phyloP scores from a whole-genome alignment of 208 protist species.

The Acanthamoeba pearcei region DNA sequence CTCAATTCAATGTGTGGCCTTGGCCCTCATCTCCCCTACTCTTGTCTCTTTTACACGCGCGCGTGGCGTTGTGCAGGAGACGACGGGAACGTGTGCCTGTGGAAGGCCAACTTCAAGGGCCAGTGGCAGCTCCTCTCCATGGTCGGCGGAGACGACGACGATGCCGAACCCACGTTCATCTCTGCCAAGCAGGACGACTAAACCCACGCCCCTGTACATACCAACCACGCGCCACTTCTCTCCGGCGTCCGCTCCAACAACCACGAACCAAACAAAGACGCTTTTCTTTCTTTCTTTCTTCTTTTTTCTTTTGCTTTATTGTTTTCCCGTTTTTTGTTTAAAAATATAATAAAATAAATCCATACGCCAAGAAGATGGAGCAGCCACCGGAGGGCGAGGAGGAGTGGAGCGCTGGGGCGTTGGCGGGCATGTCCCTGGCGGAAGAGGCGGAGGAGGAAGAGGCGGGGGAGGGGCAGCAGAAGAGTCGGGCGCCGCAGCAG shows the following conservation, averaged over 20 bases:
- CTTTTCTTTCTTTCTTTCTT: background rate
- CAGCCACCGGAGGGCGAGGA: background rate
- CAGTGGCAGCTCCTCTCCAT: constrained; percentile 80
- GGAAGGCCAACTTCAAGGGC: constrained; percentile 85
- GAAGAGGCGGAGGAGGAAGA: background rate
- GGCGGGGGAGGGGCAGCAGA: background rate
- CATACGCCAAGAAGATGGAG: background rate
- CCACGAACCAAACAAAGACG: background rate
- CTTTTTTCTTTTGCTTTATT: background rate
- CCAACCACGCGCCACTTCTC: background rate
- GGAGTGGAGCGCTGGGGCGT: background rate
- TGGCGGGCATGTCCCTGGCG: background rate
- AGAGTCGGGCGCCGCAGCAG: background rate
- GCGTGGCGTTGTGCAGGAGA: constrained; percentile 74
- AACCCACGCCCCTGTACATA: background rate
- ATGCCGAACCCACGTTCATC: constrained; percentile 58
- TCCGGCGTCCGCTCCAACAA: background rate
- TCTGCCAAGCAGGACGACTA: constrained; percentile 20
- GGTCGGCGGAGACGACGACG: constrained; percentile 76
- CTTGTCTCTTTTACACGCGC: background rate
- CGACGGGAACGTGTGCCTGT: constrained; percentile 90
- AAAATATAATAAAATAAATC: background rate
- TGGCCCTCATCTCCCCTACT: too few relatives aligned
- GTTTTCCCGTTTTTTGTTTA: background rate
- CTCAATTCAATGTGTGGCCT: too few relatives aligned